Percentiles rank a stretch among this genome's conserved stretches.
Conservation (phyloP, 2,329 filamentous ascomycete genomes). For the Cyanodermella asteris region DNA sequence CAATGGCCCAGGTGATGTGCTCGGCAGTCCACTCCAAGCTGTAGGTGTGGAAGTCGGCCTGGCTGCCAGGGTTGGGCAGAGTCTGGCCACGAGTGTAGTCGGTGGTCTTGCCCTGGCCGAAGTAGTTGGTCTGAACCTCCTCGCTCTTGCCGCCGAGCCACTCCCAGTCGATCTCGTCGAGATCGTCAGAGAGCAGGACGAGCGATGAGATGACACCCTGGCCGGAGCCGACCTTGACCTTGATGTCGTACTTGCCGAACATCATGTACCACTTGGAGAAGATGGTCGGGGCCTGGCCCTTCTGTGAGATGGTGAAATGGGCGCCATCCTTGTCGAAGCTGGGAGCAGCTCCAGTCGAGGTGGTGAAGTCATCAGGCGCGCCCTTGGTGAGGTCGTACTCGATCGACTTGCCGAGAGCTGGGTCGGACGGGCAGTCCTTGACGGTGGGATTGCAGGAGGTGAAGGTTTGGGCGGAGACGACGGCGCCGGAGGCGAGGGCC, state of each 20-base stretch:
- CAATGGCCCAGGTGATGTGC: constrained; percentile 48
- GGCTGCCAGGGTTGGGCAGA: constrained; percentile 12
- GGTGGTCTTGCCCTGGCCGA: constrained; percentile 50
- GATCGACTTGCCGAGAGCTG: constrained; percentile 22
- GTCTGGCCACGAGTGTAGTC: constrained; percentile 9
- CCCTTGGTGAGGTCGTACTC: constrained; percentile 48
- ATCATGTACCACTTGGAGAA: constrained; percentile 68
- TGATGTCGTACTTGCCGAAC: constrained; percentile 58
- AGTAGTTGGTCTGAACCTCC: constrained; percentile 51
- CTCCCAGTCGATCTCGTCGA: constrained; percentile 81
- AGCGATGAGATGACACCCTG: constrained; percentile 59
- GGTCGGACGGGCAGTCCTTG: constrained; percentile 24
- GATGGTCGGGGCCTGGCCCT: constrained; percentile 58
- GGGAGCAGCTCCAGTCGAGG: constrained; percentile 42
- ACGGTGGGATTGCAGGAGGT: constrained; percentile 61
- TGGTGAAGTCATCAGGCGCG: constrained; percentile 44
- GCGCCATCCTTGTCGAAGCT: constrained; percentile 42
- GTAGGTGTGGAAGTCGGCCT: constrained; percentile 6
- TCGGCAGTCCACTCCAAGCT: constrained; percentile 34
- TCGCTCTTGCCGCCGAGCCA: constrained; percentile 47
- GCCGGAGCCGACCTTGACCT: constrained; percentile 54
- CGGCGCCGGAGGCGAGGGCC: constrained; percentile 17
- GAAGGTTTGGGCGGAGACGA: constrained; percentile 47
- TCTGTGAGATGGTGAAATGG: constrained; percentile 46
- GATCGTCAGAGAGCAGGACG: constrained; percentile 62